Evolutionary conservation across 2,329 filamentous ascomycete genomes (phyloP).

Genomic region (Aspergillus carbonarius): DNA sequence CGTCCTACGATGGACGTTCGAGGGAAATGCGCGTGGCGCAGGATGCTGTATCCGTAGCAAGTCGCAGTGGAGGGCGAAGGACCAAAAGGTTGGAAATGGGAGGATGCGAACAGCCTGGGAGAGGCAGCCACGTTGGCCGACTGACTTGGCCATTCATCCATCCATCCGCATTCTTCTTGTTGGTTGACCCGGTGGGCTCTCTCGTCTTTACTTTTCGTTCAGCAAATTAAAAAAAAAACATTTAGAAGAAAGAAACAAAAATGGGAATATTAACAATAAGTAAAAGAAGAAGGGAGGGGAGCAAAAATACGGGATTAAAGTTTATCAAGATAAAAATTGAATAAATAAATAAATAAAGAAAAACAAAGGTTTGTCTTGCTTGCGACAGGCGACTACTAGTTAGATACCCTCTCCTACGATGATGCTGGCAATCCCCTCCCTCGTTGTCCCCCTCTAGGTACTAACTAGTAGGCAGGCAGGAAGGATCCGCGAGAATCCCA

Average conservation of each 20-base stretch:
- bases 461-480: neutral
- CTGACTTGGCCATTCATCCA: neutral
- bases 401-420: neutral
- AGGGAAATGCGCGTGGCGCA: neutral
- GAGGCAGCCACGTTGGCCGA: slow-evolving; percentile 4
- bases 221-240: no score
- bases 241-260: neutral
- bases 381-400: neutral
- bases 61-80: neutral
- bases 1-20: neutral
- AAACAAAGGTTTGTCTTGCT: neutral
- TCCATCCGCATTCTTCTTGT: neutral
- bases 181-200: neutral
- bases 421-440: neutral
- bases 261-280: neutral
- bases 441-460: neutral
- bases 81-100: neutral
- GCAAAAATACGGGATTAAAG: neutral
- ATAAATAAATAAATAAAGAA: neutral
- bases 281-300: neutral
- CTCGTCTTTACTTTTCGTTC: neutral
- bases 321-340: neutral
- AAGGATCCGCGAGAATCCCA: neutral
- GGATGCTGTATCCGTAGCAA: neutral
- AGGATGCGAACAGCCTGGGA: slow-evolving; percentile 3